Evolutionary conservation across 2,329 filamentous ascomycete genomes (phyloP).

Genomic region (Paramyrothecium roridum): DNA sequence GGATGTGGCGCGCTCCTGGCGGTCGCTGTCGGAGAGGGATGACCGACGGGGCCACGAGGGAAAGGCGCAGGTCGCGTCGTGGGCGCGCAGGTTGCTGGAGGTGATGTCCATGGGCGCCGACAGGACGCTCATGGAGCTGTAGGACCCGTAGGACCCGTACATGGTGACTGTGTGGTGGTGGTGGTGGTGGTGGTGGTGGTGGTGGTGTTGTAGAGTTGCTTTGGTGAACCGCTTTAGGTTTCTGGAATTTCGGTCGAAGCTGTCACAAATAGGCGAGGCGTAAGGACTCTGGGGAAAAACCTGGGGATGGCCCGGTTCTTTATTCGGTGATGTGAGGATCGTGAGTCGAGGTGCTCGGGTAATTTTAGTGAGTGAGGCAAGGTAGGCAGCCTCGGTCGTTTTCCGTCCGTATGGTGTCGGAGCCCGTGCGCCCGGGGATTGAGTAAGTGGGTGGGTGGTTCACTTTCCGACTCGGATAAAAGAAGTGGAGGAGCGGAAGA

Average conservation of each 20-base stretch:
- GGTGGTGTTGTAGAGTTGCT: constrained; percentile 14
- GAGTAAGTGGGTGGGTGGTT: background rate
- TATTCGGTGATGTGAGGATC: background rate
- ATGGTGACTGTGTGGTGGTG: constrained; percentile 35
- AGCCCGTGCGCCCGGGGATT: constrained; percentile 1
- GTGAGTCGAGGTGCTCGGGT: background rate
- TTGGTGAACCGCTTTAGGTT: constrained; percentile 2
- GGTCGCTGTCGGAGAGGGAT: constrained; percentile 42
- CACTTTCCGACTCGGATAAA: background rate
- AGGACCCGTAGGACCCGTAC: constrained; percentile 49
- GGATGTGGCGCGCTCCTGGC: constrained; percentile 45
- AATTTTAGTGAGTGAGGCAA: background rate
- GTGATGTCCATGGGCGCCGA: constrained; percentile 45
- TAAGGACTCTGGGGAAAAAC: background rate
- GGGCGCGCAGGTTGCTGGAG: constrained; percentile 33
- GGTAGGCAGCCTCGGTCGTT: constrained; percentile 2
- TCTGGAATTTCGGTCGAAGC: background rate
- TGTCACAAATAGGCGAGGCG: background rate
- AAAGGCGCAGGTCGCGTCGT: constrained; percentile 49
- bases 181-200: constrained; percentile 12
- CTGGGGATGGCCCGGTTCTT: background rate
- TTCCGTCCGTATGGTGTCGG: constrained; percentile 5
- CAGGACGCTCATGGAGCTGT: constrained; percentile 43
- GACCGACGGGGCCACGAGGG: constrained; percentile 57
- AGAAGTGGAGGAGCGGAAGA: background rate